Base-by-base conservation (phyloP, 306 rosid genomes). In the Albizia julibrissin region DNA sequence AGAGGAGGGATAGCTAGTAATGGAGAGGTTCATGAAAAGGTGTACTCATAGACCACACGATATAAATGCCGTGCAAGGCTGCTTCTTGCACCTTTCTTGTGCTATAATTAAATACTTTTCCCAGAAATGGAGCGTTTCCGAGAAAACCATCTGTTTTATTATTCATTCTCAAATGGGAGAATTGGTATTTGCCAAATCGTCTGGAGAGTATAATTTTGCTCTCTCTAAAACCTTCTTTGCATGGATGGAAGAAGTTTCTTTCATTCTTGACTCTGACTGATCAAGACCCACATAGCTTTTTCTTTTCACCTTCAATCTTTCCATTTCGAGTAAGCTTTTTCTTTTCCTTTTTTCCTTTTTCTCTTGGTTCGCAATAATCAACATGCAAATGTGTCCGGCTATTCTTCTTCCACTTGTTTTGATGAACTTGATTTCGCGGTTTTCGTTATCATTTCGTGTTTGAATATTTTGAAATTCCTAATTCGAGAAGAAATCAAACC, bases 341-440 rank as follows among this genome's bases (percentile, higher is more conserved):
- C 43, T 27, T 69, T 43, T 10, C 11, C 11, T 13, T 11, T 46
- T 46, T 1, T 43, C 50, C 43, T 3, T 13, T 21, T n/a, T 65
- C 21, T 81, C 66, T 79, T 69, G 78, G 49, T 49, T 79, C 73
- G 43, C 66, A 75, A 74, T 12, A 76, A 82, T 85, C 89, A 71
- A 84, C 97, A 87, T 91, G 97, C 93, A 91, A 82, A 72, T 67
- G 59, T 26, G 33, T 27, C 76, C 43, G 59, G 49, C 16, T 68
- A 47, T 40, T 33, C 52, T 37, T 72, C 15, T 33, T 15, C 18
- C 24, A 21, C 52, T 69, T 65, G 54, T 83, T 37, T 72, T 79
- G 65, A 79, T 33, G 8, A 58, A 1, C 6, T 61, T 26, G 15
- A 26, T 61, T 24, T 61, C 18, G 5, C 67, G 3, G 31, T 61